Evolutionary conservation across 2,329 filamentous ascomycete species (phyloP).

Genomic region (Aspergillus ruber): DNA sequence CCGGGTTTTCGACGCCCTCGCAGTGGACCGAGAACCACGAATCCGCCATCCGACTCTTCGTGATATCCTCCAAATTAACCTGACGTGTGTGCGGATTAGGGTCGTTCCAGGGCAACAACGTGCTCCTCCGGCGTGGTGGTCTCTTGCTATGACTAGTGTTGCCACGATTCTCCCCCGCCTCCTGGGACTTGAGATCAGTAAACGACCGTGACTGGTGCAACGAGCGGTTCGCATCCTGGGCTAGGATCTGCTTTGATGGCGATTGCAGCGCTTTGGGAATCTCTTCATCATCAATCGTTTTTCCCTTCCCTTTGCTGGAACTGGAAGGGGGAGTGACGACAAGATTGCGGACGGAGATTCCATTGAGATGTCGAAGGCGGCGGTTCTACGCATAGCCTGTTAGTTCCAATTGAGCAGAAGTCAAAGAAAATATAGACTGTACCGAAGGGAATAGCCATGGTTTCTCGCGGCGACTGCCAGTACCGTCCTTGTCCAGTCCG

Average conservation of each 20-base stretch:
- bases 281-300: conserved; percentile 70
- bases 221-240: conserved; percentile 43
- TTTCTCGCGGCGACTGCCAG: conserved; percentile 35
- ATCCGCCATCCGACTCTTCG: conserved; percentile 69
- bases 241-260: conserved; percentile 63
- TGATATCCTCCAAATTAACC: conserved; percentile 66
- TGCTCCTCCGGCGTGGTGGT: conserved; percentile 45
- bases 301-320: conserved; percentile 45
- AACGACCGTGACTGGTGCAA: conserved; percentile 56
- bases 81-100: conserved; percentile 58
- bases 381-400: conserved; percentile 57
- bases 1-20: conserved; percentile 57
- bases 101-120: conserved; percentile 57
- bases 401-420: background rate
- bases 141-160: conserved; percentile 12
- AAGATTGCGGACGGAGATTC: conserved; percentile 80
- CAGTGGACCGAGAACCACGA: conserved; percentile 83
- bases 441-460: conserved; percentile 50
- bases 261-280: conserved; percentile 61
- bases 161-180: conserved; percentile 9
- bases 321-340: conserved; percentile 52
- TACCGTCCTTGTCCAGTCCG: conserved; percentile 17
- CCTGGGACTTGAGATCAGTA: conserved; percentile 42
- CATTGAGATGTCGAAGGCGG: conserved; percentile 78
- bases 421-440: conserved; percentile 9